These are phyloP conservation scores for Boletellus ananas DNA, from an alignment of 768 basidiomycete genomes.

Conservation along the genomic window DNA sequence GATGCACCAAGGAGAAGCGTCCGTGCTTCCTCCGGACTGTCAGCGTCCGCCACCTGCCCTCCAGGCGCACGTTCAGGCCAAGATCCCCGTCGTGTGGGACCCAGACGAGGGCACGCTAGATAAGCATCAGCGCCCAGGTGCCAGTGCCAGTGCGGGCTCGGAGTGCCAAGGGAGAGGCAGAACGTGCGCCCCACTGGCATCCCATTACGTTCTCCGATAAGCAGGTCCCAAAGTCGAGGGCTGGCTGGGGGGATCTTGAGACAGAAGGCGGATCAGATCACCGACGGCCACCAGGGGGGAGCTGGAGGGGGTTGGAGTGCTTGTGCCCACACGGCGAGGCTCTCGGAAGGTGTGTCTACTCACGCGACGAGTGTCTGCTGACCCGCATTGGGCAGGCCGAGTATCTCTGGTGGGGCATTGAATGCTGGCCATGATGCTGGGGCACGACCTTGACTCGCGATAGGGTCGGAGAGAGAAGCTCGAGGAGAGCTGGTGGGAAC, in stretches of 20 bases:
- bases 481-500: too few species aligned
- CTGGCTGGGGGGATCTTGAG: neutral
- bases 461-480: neutral
- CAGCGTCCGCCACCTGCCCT: neutral
- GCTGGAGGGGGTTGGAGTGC: too few species aligned
- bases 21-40: neutral
- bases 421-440: neutral
- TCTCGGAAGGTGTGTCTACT: too few species aligned
- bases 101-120: neutral
- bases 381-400: too few species aligned
- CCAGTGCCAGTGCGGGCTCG: neutral
- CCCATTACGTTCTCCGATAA: neutral
- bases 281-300: too few species aligned
- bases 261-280: too few species aligned
- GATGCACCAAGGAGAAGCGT: neutral
- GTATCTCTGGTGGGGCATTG: neutral
- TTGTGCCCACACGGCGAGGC: too few species aligned
- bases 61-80: neutral
- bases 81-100: neutral
- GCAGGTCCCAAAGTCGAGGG: neutral
- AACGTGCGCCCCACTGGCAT: neutral
- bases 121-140: neutral
- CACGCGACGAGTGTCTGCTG: too few species aligned
- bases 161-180: too few species aligned
- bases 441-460: neutral